Evolutionary conservation across 1,284 basidiomycete genomes (phyloP).

Genomic region (Apiotrichum mycotoxinovorans): DNA sequence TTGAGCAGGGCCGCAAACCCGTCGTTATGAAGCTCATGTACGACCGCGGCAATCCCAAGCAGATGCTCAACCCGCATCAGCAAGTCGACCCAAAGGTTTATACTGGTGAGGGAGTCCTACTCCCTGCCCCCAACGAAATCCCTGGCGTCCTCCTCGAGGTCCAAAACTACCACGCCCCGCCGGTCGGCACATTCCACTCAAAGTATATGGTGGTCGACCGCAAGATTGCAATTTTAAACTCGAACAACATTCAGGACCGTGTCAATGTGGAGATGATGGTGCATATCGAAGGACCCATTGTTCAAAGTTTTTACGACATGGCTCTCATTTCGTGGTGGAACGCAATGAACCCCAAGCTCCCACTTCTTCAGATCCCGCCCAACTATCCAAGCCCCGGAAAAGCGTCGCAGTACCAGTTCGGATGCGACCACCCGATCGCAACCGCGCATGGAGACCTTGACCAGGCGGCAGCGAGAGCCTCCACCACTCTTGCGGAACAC

Average conservation of each 20-base stretch:
- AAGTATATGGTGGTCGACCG: conserved; percentile 70
- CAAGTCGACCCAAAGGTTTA: not conserved
- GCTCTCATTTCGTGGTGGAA: conserved; percentile 63
- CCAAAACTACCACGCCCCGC: conserved; percentile 38
- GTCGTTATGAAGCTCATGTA: conserved; percentile 40
- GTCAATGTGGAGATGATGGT: conserved; percentile 62
- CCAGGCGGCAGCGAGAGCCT: no score
- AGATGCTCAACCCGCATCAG: conserved; percentile 13
- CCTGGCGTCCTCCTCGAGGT: conserved; percentile 19
- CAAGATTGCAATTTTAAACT: conserved; percentile 57
- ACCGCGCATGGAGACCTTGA: no score
- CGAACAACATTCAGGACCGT: conserved; percentile 62
- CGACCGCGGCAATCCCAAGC: conserved; percentile 28
- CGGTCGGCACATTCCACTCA: conserved; percentile 59
- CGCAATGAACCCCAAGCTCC: conserved; percentile 58
- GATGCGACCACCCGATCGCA: conserved; percentile 16
- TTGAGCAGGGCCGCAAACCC: conserved; percentile 22
- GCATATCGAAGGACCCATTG: conserved; percentile 63
- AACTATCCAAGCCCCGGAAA: not conserved
- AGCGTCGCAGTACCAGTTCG: conserved; percentile 19
- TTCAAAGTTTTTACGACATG: conserved; percentile 67
- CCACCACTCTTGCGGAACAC: no score
- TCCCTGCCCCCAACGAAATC: conserved; percentile 17
- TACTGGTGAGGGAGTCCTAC: conserved; percentile 2
- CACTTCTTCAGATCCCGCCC: conserved; percentile 47